A percentile compares a stretch with the other conserved stretches of the same genome.
phyloP scores from a whole-genome alignment of 495 filamentous ascomycete genomes.

The Oleoguttula mirabilis region DNA sequence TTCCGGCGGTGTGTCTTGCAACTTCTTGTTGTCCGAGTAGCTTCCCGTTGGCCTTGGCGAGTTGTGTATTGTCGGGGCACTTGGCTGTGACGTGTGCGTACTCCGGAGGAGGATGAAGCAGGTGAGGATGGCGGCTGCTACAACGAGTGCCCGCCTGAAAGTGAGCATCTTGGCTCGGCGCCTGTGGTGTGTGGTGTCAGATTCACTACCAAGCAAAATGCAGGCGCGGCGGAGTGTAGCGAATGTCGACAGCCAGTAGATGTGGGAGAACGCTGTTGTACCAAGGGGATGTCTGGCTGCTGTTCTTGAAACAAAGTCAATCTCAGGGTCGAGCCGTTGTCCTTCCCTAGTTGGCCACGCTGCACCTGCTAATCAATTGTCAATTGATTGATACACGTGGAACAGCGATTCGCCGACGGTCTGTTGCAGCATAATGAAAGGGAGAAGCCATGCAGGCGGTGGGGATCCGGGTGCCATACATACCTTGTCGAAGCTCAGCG shows the following conservation, averaged over 20 bases:
- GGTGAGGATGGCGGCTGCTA: conserved; percentile 53
- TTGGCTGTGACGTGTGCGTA: conserved; percentile 36
- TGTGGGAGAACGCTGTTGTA: no score
- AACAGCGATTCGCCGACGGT: not conserved
- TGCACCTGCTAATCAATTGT: no score
- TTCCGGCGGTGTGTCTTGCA: conserved; percentile 11
- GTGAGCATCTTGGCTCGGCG: conserved; percentile 44
- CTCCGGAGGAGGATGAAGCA: conserved; percentile 60
- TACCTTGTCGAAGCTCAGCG: not conserved
- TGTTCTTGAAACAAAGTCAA: no score
- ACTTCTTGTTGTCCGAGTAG: conserved; percentile 18
- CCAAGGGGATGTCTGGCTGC: no score
- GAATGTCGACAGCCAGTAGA: no score
- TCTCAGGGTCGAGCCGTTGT: no score
- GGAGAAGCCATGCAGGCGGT: not conserved
- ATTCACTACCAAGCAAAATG: no score
- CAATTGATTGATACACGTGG: no score
- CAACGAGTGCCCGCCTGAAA: conserved; percentile 59
- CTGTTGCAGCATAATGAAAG: no score
- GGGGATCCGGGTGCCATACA: not conserved
- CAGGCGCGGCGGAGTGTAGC: no score
- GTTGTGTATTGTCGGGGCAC: conserved; percentile 20
- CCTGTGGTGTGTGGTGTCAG: no score
- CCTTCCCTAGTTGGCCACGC: no score
- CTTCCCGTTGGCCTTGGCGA: conserved; percentile 25